phyloP scores from a whole-genome alignment of 1,139 yeast species.

The Debaryomycetaceae sp. region DNA sequence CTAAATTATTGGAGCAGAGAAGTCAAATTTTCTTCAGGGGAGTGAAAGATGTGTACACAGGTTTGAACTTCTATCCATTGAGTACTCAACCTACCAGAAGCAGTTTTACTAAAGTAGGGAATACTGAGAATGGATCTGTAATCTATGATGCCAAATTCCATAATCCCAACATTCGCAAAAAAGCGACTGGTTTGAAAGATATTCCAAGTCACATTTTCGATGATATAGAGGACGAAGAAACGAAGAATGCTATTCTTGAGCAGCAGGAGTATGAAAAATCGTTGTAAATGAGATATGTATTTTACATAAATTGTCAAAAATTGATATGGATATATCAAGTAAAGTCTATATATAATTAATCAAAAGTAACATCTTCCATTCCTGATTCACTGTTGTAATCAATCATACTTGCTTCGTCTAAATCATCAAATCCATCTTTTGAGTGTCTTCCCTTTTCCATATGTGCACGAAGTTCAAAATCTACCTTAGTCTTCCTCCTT shows the following conservation, averaged over 20 bases:
- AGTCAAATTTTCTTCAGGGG: constrained; percentile 54
- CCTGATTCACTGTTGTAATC: constrained; percentile 21
- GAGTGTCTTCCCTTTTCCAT: constrained; percentile 37
- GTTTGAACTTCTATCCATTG: constrained; percentile 68
- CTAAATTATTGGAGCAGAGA: constrained; percentile 58
- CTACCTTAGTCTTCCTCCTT: constrained; percentile 46
- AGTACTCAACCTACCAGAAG: constrained; percentile 66
- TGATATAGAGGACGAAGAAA: constrained; percentile 51
- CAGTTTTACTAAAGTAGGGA: constrained; percentile 16
- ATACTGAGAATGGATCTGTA: constrained; percentile 17
- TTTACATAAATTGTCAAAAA: not conserved
- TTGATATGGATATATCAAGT: not conserved
- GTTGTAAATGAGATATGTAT: constrained; percentile 1
- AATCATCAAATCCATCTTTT: constrained; percentile 15
- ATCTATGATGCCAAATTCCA: constrained; percentile 50
- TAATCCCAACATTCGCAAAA: constrained; percentile 41
- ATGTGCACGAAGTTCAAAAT: constrained; percentile 46
- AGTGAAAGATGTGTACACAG: constrained; percentile 78
- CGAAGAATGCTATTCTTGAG: constrained; percentile 56
- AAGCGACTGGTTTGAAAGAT: constrained; percentile 59
- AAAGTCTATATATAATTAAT: constrained; percentile 1
- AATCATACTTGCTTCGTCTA: constrained; percentile 13
- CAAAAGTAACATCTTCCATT: constrained; percentile 21
- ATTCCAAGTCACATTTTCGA: constrained; percentile 59
- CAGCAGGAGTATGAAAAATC: constrained; percentile 59